Conservation (phyloP, 2,329 filamentous ascomycete species). For the Achaetomium macrosporum region DNA sequence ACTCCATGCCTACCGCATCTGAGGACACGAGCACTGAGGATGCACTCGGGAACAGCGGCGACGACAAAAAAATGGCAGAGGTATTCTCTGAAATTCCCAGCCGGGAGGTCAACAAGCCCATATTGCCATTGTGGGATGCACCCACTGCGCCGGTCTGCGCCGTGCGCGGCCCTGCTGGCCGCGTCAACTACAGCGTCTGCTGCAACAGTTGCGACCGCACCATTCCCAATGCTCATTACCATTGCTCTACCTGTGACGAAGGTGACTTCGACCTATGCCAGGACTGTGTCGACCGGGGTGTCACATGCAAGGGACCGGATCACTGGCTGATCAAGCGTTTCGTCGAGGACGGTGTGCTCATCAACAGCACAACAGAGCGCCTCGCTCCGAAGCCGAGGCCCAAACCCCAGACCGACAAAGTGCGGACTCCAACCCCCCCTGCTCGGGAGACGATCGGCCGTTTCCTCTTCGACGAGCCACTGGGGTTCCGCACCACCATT, state of each 20-base stretch:
- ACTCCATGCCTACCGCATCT: conserved; percentile 11
- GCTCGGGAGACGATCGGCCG: conserved; percentile 20
- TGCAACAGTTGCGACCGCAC: conserved; percentile 84
- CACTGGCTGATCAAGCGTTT: conserved; percentile 96
- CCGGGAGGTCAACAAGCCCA: no score
- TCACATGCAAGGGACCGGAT: conserved; percentile 68
- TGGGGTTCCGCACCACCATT: conserved; percentile 30
- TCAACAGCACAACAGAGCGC: conserved; percentile 80
- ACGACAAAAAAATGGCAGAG: no score
- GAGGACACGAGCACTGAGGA: conserved; percentile 10
- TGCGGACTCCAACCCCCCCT: background rate
- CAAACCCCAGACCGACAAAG: conserved; percentile 19
- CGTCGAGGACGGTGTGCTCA: conserved; percentile 69
- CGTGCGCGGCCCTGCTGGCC: conserved; percentile 16
- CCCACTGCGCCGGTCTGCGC: background rate
- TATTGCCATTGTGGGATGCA: no score
- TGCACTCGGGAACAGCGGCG: background rate
- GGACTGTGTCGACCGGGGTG: conserved; percentile 66
- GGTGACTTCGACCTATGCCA: conserved; percentile 94
- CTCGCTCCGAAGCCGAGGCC: conserved; percentile 58
- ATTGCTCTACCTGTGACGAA: conserved; percentile 88
- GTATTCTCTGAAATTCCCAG: no score
- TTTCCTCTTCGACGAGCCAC: conserved; percentile 21
- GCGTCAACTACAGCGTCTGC: conserved; percentile 69
- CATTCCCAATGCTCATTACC: conserved; percentile 80